These are phyloP conservation scores for Hansenula sp. DNA, from an alignment of 1,139 yeast species.

Conservation along the genomic window DNA sequence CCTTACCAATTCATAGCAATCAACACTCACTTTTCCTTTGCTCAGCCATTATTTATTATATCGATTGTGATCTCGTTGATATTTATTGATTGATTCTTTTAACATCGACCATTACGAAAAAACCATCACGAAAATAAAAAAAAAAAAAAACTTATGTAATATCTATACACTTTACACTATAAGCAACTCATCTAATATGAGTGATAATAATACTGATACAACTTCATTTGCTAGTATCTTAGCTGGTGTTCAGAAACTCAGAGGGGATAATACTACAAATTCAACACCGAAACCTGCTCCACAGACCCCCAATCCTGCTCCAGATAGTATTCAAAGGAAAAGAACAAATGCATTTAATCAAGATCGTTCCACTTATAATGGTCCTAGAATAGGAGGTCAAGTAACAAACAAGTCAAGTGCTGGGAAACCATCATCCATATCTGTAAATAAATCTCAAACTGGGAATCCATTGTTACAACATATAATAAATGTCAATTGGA, in stretches of 20 bases:
- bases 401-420: background rate
- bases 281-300: background rate
- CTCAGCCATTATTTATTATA: slow-evolving; percentile 7
- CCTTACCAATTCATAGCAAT: background rate
- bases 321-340: background rate
- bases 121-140: too few relatives aligned
- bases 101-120: too few relatives aligned
- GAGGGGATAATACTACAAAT: slow-evolving; percentile 6
- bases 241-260: slow-evolving; percentile 55
- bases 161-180: too few relatives aligned
- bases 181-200: background rate
- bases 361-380: background rate
- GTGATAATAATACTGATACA: slow-evolving; percentile 30
- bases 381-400: background rate
- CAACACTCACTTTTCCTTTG: slow-evolving; percentile 13
- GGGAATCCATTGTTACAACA: slow-evolving; percentile 55
- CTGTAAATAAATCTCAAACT: slow-evolving; percentile 50
- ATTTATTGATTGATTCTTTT: too few relatives aligned
- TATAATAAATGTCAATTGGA: slow-evolving; percentile 46
- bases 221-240: slow-evolving; percentile 61
- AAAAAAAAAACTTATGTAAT: background rate
- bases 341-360: slow-evolving; percentile 3
- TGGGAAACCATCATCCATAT: slow-evolving; percentile 23
- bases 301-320: background rate
- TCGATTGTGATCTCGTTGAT: too few relatives aligned